Percentiles rank a stretch among this genome's conserved stretches.
These are phyloP conservation scores for Pythium catenulatum DNA, from an alignment of 352 stramenopile species.

Conservation along the genomic window DNA sequence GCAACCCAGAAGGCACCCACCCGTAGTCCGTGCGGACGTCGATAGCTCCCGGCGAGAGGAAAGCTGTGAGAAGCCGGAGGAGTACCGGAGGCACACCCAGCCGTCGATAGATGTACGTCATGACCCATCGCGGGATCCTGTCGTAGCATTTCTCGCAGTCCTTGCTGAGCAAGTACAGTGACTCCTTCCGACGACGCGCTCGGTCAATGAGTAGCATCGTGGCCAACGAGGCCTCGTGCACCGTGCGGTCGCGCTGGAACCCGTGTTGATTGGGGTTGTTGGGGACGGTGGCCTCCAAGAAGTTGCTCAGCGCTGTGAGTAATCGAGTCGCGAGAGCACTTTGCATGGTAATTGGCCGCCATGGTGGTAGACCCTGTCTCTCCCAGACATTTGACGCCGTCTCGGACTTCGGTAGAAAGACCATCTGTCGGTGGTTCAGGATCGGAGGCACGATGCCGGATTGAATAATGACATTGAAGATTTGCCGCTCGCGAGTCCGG, in stretches of 20 bases:
- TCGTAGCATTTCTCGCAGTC: background rate
- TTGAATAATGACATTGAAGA: background rate
- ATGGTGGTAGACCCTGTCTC: background rate
- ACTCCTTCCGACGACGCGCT: background rate
- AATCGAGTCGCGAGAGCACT: background rate
- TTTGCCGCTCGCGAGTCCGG: background rate
- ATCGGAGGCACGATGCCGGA: background rate
- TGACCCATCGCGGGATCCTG: background rate
- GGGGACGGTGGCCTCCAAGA: background rate
- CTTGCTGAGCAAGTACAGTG: background rate
- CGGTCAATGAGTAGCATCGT: background rate
- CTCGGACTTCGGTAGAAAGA: background rate
- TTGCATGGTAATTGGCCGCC: background rate
- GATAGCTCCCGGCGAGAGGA: background rate
- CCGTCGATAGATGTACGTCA: slow-evolving; percentile 4
- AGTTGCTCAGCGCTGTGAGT: background rate
- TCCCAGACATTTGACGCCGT: background rate
- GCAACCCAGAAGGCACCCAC: background rate
- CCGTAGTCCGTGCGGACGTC: background rate
- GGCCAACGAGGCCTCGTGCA: background rate
- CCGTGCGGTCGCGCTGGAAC: background rate
- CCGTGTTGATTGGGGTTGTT: background rate
- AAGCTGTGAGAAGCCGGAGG: background rate
- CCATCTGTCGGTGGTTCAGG: background rate
- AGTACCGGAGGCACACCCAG: slow-evolving; percentile 2